A percentile compares a stretch with the other conserved stretches of the same genome.
Conservation (phyloP, 2,329 filamentous ascomycete genomes). For the Kalmusia sp. region DNA sequence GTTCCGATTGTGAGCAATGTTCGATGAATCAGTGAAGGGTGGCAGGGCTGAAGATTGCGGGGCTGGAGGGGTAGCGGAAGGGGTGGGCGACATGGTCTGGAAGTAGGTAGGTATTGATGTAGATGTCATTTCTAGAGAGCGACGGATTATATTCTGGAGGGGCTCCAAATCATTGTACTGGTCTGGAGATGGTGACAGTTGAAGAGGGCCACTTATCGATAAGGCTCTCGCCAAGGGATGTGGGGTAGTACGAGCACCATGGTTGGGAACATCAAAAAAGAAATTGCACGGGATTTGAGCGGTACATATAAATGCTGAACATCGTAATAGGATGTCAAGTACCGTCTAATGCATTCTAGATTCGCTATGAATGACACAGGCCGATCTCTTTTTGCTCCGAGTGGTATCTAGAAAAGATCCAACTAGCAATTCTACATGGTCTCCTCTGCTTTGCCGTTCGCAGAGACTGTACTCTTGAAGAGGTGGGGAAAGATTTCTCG, state of each 20-base stretch:
- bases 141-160: not conserved
- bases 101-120: constrained; percentile 40
- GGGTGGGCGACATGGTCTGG: constrained; percentile 43
- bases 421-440: not conserved
- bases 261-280: too few relatives aligned
- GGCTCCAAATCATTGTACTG: not conserved
- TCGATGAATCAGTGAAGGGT: constrained; percentile 16
- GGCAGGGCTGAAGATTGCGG: constrained; percentile 39
- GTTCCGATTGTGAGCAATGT: not conserved
- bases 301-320: too few relatives aligned
- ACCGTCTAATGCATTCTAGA: not conserved
- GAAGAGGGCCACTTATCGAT: constrained; percentile 5
- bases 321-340: not conserved
- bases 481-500: constrained; percentile 80
- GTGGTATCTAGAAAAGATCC: too few relatives aligned
- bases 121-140: constrained; percentile 20
- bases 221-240: constrained; percentile 18
- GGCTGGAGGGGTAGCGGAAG: constrained; percentile 24
- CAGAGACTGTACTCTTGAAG: constrained; percentile 66
- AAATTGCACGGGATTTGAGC: too few relatives aligned
- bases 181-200: not conserved
- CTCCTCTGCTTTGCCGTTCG: not conserved
- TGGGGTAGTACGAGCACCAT: too few relatives aligned
- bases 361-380: not conserved
- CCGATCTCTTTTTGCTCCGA: not conserved